Base-by-base conservation (phyloP, 2,329 filamentous ascomycete species). In the Aspergillus texensis region DNA sequence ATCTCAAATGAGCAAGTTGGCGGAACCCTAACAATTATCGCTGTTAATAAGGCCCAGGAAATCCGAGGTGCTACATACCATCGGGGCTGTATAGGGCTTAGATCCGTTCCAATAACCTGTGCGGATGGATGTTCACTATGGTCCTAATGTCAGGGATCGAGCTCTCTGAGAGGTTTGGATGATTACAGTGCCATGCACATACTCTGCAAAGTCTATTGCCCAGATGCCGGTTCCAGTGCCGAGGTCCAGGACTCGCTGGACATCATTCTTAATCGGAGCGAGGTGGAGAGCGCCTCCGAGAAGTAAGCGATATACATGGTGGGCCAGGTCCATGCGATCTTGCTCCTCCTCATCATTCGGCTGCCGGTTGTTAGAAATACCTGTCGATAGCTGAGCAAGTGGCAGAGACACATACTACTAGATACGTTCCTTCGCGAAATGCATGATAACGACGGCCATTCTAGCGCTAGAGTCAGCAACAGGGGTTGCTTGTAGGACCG, bases 201-300 rank as follows among this genome's bases (percentile, higher is more conserved):
- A 55, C 52, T 55, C 52, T 39, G 52, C 52, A 39, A 55, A 55
- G 8, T 55, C 52, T 9, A 55, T 55, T 12, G 52, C 52, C 52
- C 52, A 55, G n/a, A 55, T 55, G 16, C 52, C 52, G 12, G 52
- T 55, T 19, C 52, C 52, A 24, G 52, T 55, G 32, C 52, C 52
- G 12, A 55, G 52, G 34, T 55, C 52, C 26, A 55, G 52, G 3
- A 41, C 52, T 34, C 52, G 52, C 52, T 55, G 32, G 21, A 55
- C 6, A 21, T 39, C 34, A n/a, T 39, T 21, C 6, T 10, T 26
- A n/a, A 55, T 39, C 0, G 52, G 52, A 11, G 52, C 52, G 5
- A 55, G 52, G 19, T 55, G 26, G n/a, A 55, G 52, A 16, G 2
- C 8, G 14, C 52, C 52, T 24, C 52, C 52, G 32, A 55, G 52